Evolutionary conservation across 1,284 basidiomycete species (phyloP), one percentile per base, ranked within the genome.

Genomic region (Rhodotorula mucilaginosa): DNA sequence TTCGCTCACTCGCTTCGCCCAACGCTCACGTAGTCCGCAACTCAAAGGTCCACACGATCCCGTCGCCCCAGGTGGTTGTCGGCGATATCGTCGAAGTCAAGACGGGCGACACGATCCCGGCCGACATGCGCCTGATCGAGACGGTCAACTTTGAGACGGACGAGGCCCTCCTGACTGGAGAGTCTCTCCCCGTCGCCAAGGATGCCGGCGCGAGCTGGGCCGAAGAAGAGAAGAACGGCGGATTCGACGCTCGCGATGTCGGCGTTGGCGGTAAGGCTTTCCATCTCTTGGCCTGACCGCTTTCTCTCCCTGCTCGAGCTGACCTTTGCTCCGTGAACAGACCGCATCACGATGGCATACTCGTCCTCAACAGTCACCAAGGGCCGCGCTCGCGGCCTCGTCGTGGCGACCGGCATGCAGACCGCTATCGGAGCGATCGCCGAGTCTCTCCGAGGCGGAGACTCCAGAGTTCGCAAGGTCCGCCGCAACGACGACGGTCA

Each of bases 111-210:
- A 85, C 87, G 60, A 84, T 88, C 10, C 87, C 87, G 15, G 87
- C 87, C 59, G 87, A 88, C 77, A 83, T 86, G 56, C 79, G 86
- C 63, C 77, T 84, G 12, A 77, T 85, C 46, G 82, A 82, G 7
- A 82, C 82, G 5, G 78, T 80, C 68, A 64, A 64, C 63, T 80
- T 88, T 54, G 87, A 88, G 77, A 80, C 85, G 26, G 88, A 89
- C 71, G 88, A 89, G 78, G 87, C 88, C 7, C 83, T 89, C 48
- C 82, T 90, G n/a, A 90, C 88, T 2, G 89, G 88, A 63, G 87
- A 88, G 78, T 85, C 84, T 18, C 79, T 89, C 23, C 88, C 88
- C 69, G 88, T 89, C 19, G 80, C 82, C 46, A 90, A 90, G 80
- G 84, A 82, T 58, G 78, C 80, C 12, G 83, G 85, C 44, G 68